Conservation (phyloP, 2,329 filamentous ascomycete species). For the Alternaria gaisen region DNA sequence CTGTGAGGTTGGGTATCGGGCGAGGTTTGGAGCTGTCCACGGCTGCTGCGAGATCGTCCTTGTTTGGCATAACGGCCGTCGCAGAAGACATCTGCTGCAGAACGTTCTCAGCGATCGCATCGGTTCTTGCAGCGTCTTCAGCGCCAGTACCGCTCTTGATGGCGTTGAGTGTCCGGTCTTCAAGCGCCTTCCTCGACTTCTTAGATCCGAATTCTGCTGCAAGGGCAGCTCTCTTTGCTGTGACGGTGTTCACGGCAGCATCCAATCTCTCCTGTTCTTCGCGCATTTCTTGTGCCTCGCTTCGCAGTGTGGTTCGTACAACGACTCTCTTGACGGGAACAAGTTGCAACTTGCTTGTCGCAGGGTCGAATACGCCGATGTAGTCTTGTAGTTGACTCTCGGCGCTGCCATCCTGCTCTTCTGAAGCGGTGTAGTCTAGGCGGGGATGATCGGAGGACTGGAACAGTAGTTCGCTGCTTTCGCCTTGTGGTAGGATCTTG, state of each 20-base stretch:
- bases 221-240: slow-evolving; percentile 72
- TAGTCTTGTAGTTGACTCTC: slow-evolving; percentile 67
- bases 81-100: slow-evolving; percentile 70
- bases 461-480: slow-evolving; percentile 60
- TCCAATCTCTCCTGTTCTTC: slow-evolving; percentile 42
- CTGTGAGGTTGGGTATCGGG: slow-evolving; percentile 73
- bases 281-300: slow-evolving; percentile 54
- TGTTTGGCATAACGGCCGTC: slow-evolving; percentile 72
- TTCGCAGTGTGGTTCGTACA: slow-evolving; percentile 61
- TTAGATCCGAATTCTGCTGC: slow-evolving; percentile 84
- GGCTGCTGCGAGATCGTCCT: slow-evolving; percentile 70
- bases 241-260: slow-evolving; percentile 51
- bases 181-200: slow-evolving; percentile 82
- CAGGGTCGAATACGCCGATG: slow-evolving; percentile 67
- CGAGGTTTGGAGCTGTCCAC: slow-evolving; percentile 76
- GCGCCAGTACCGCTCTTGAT: slow-evolving; percentile 57
- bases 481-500: slow-evolving; percentile 41
- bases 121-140: slow-evolving; percentile 11
- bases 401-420: slow-evolving; percentile 56
- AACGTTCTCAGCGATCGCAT: slow-evolving; percentile 55
- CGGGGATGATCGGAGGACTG: slow-evolving; percentile 68
- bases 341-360: slow-evolving; percentile 62
- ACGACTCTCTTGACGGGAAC: slow-evolving; percentile 62
- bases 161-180: slow-evolving; percentile 73
- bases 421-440: slow-evolving; percentile 66